Conservation (phyloP, 352 stramenopile genomes). For the Phytopythium boreale region DNA sequence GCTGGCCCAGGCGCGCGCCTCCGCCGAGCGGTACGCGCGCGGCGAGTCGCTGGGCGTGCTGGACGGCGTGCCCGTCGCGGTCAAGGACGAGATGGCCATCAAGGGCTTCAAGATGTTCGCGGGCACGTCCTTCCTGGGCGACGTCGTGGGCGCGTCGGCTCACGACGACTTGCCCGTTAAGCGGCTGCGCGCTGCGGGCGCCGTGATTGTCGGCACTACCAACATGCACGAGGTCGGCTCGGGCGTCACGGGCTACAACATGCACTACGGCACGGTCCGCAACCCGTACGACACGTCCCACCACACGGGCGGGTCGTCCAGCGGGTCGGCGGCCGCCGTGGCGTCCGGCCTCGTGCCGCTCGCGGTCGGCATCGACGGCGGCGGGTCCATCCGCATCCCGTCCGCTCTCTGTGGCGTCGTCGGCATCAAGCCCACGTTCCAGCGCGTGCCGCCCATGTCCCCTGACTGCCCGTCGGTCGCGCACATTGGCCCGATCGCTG, state of each 20-base stretch:
- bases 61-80: conserved; percentile 84
- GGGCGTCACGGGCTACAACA: conserved; percentile 77
- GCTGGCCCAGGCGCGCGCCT: conserved; percentile 57
- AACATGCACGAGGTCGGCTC: conserved; percentile 89
- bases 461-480: conserved; percentile 57
- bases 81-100: conserved; percentile 88
- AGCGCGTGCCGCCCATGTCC: conserved; percentile 59
- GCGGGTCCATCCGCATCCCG: conserved; percentile 91
- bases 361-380: conserved; percentile 84
- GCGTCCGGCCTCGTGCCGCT: conserved; percentile 86
- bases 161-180: conserved; percentile 56
- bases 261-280: conserved; percentile 58
- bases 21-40: conserved; percentile 64
- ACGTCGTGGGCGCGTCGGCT: conserved; percentile 33
- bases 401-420: conserved; percentile 85
- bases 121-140: conserved; percentile 75
- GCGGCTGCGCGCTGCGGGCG: conserved; percentile 62
- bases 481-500: conserved; percentile 81
- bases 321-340: conserved; percentile 86
- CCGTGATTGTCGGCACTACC: conserved; percentile 86
- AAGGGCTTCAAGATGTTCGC: conserved; percentile 62
- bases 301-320: conserved; percentile 90
- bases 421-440: conserved; percentile 87
- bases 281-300: conserved; percentile 86
- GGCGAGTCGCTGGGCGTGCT: conserved; percentile 68